Evolutionary conservation across 371 early-diverging fungal genomes (phyloP).

Genomic region (Apophysomyces ossiformis): DNA sequence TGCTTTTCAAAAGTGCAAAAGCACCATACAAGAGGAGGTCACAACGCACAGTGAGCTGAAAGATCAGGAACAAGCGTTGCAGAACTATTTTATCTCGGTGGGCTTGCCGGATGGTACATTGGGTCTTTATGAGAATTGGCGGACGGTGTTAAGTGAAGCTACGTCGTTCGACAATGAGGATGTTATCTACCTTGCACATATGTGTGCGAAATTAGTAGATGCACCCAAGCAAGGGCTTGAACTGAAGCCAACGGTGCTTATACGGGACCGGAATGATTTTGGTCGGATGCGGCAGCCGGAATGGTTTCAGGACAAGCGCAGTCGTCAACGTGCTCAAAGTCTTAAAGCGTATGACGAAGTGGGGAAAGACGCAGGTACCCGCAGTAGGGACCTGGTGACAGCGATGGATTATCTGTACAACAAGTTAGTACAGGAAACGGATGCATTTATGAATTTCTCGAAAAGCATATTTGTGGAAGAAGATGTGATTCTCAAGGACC

Average conservation of each 20-base stretch:
- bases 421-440: constrained; percentile 12
- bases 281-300: constrained; percentile 11
- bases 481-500: constrained; percentile 1
- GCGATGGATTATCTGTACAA: constrained; percentile 18
- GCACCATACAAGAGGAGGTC: background rate
- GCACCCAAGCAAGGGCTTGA: constrained; percentile 29
- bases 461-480: constrained; percentile 9
- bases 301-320: constrained; percentile 24
- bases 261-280: constrained; percentile 11
- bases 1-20: constrained; percentile 13
- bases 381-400: background rate
- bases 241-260: constrained; percentile 13
- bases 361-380: background rate
- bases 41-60: background rate
- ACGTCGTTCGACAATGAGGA: constrained; percentile 17
- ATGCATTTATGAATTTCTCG: background rate
- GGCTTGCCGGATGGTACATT: constrained; percentile 15
- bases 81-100: constrained; percentile 18
- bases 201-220: constrained; percentile 28
- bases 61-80: constrained; percentile 2
- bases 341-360: background rate
- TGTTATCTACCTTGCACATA: constrained; percentile 27
- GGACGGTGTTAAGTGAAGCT: constrained; percentile 17
- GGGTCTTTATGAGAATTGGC: constrained; percentile 23
- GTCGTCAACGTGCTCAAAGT: constrained; percentile 6